A percentile compares a stretch with the other conserved stretches of the same genome.
These are phyloP conservation scores for Neophaeococcomyces mojaviensis DNA, from an alignment of 2,329 filamentous ascomycete genomes.

Conservation along the genomic window DNA sequence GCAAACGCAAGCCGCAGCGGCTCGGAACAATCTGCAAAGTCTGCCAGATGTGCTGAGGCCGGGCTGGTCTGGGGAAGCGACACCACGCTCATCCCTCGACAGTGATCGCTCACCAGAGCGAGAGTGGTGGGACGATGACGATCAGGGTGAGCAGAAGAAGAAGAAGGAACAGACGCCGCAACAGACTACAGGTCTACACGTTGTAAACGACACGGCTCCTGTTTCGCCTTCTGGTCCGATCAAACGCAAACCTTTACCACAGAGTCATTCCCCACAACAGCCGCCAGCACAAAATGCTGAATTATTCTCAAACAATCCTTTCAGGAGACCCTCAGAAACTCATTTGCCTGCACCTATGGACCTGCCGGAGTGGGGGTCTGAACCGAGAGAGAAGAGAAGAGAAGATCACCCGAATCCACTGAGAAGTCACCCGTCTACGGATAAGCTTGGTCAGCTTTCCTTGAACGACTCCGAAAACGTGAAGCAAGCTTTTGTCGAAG, in stretches of 20 bases:
- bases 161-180: background rate
- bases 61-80: constrained; percentile 19
- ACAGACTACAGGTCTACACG: background rate
- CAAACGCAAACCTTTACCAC: constrained; percentile 6
- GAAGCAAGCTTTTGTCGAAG: background rate
- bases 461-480: background rate
- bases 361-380: background rate
- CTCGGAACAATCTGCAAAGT: constrained; percentile 7
- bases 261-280: constrained; percentile 4
- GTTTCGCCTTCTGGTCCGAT: background rate
- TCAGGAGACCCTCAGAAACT: constrained; percentile 16
- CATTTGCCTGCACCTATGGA: constrained; percentile 1
- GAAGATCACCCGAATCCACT: constrained; percentile 6
- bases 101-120: constrained; percentile 19
- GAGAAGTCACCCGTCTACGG: constrained; percentile 3
- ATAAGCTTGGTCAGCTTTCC: background rate
- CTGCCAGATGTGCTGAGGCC: constrained; percentile 19
- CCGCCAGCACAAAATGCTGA: background rate
- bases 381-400: background rate
- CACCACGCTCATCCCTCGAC: constrained; percentile 23
- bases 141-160: background rate
- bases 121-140: constrained; percentile 23
- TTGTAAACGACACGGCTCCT: constrained; percentile 9
- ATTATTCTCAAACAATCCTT: constrained; percentile 24
- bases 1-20: constrained; percentile 1